Base-by-base conservation (phyloP, 1,139 yeast species). In the Hansenula anomala region DNA sequence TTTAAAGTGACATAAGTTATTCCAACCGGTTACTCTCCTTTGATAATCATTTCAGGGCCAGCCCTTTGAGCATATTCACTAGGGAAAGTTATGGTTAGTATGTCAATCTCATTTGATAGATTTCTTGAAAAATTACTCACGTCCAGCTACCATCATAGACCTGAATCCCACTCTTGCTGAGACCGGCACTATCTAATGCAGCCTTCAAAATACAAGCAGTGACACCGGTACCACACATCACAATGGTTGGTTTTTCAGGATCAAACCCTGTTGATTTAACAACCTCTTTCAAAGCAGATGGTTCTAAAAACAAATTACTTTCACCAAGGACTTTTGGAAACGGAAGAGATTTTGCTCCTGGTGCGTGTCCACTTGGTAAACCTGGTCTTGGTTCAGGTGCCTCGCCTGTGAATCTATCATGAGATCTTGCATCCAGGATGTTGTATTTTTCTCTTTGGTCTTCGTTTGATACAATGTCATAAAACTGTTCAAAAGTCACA, bases 111-210 rank as follows among this genome's bases (percentile, higher is more conserved):
- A n/a, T n/a, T n/a, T n/a, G n/a, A n/a, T n/a, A n/a, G n/a, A n/a
- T n/a, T n/a, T n/a, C n/a, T n/a, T n/a, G n/a, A n/a, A n/a, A 19
- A 15, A 18, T 14, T 29, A 29, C 37, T 35, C 13, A 35, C 27
- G 96, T 85, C 98, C 97, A 92, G 38, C 94, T 81, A 6, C 98
- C 98, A 55, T 92, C 98, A 54, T 90, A 92, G 8, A 92, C 82
- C 38, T 78, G 74, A 16, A 88, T 69, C 6, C 71, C 71, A 33
- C 58, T 58, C 17, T 64, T 55, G 26, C 67, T 60, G 22, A 67
- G 54, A 0, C 80, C 81, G 1, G 83, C 77, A 18, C 75, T 67
- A 37, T 80, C 78, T 30, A 86, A 63, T 4, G 87, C 94, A 19
- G 80, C 69, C 59, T 84, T 82, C 41, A 90, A 68, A 31, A 90